Evolutionary conservation across 768 basidiomycete species (phyloP).

Genomic region (Paxillus involutus): DNA sequence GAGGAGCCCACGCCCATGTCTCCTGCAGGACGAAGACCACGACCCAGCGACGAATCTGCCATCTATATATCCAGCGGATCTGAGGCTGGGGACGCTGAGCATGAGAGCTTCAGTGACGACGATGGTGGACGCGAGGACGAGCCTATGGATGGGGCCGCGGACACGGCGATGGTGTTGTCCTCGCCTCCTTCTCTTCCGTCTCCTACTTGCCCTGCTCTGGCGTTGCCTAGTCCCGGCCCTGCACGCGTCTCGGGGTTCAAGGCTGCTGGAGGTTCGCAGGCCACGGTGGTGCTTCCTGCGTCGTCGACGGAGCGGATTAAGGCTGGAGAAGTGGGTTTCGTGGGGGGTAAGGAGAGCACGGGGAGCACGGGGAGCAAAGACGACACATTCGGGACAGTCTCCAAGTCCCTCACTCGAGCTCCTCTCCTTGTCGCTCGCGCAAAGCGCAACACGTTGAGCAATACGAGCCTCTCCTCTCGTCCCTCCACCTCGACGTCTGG

Average conservation of each 20-base stretch:
- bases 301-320: background rate
- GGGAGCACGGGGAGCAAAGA: too few relatives aligned
- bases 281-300: background rate
- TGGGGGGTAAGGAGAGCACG: too few relatives aligned
- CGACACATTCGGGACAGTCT: background rate
- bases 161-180: conserved; percentile 28
- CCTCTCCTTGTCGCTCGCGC: conserved; percentile 26
- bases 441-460: background rate
- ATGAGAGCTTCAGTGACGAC: background rate
- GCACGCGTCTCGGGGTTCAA: conserved; percentile 19
- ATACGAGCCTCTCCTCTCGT: too few relatives aligned
- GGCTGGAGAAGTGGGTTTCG: too few relatives aligned
- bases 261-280: conserved; percentile 1
- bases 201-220: background rate
- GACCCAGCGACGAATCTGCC: conserved; percentile 11
- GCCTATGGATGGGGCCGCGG: conserved; percentile 10
- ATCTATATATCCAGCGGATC: conserved; percentile 30
- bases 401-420: background rate
- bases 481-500: background rate
- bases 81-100: conserved; percentile 15
- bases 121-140: background rate
- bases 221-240: background rate
- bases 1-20: background rate
- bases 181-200: conserved; percentile 15
- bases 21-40: background rate